Evolutionary conservation across 2,329 filamentous ascomycete species (phyloP), one percentile per base, ranked within the genome.

Genomic region (Claviceps pusilla): DNA sequence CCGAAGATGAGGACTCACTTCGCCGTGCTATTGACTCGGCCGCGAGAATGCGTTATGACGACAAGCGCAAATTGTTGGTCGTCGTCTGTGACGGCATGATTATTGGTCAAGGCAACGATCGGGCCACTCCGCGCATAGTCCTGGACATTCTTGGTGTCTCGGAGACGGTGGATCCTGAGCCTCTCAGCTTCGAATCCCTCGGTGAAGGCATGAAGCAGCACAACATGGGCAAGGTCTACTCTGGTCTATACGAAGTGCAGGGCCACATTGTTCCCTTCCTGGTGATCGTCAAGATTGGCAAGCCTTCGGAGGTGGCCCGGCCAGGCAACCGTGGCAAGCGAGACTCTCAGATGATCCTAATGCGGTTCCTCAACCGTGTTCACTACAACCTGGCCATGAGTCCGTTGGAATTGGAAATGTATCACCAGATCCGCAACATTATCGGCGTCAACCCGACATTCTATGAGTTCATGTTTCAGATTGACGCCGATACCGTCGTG

Each of bases 221-320:
- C 76, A 98, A 98, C 70, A 97, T 97, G 91, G 93, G 87, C 69
- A 98, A 98, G 71, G 83, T 96, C 59, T 98, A 98, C 72, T 96
- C 93, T 24, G 93, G 93, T 65, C 76, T 98, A 5, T 98, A 98
- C 68, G 93, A 98, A 71, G 90, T 96, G 7, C 88, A 96, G 66
- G 93, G 93, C 59, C 91, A 98, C 66, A 97, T 98, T 61, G 93
- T 98, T 48, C 93, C 93, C 28, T 98, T 95, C 80, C 69, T 98
- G 68, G 93, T 98, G 52, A 77, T 98, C 48, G 90, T 97, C 71
- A 98, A 98, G 77, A 82, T 97, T 61, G 93, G 93, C 66, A 98
- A 98, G 72, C 89, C 95, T 62, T 96, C 91, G 3, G 93, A 98
- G 69, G 90, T 96, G 59, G 84, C 88, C 24, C 95, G 95, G 64